Percentiles rank a stretch among this genome's conserved stretches.
phyloP scores from a whole-genome alignment of 2,329 filamentous ascomycete genomes.

The Colletotrichum horii region DNA sequence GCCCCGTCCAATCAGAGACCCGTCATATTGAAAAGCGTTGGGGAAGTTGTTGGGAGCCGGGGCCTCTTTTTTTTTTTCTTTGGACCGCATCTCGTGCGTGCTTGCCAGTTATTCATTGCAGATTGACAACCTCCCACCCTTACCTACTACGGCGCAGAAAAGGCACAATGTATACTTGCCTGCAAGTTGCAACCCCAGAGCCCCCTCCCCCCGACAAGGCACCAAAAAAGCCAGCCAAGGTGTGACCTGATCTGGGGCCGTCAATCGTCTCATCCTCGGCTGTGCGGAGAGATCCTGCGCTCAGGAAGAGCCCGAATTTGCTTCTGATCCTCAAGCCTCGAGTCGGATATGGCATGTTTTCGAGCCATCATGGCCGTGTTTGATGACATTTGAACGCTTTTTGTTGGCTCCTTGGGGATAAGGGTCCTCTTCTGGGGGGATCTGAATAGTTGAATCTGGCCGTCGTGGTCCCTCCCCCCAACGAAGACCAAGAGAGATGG shows the following conservation, averaged over 20 bases:
- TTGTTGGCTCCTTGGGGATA: constrained; percentile 3
- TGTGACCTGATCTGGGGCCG: constrained; percentile 16
- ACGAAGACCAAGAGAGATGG: constrained; percentile 5
- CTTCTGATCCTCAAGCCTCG: constrained; percentile 8
- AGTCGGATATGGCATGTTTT: constrained; percentile 9
- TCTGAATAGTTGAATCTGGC: not conserved
- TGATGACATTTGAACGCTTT: not conserved
- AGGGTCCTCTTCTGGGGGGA: not conserved
- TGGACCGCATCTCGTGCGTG: constrained; percentile 15
- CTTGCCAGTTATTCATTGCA: constrained; percentile 17
- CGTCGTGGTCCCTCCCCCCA: not conserved
- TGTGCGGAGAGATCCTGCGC: constrained; percentile 3
- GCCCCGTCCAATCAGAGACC: constrained; percentile 7
- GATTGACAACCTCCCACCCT: constrained; percentile 17
- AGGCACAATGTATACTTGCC: not conserved
- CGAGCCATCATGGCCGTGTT: not conserved
- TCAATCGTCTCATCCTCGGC: constrained; percentile 21
- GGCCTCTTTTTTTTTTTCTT: not conserved
- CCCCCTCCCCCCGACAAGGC: not conserved
- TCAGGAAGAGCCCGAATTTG: not conserved
- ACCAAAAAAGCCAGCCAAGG: not conserved
- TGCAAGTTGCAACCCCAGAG: not conserved
- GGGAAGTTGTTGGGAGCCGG: constrained; percentile 21
- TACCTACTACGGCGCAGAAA: not conserved
- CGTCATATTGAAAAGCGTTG: constrained; percentile 20